Evolutionary conservation across 2,329 filamentous ascomycete species (phyloP), one percentile per base, ranked within the genome.

Genomic region (Ceratocystis smalleyi): DNA sequence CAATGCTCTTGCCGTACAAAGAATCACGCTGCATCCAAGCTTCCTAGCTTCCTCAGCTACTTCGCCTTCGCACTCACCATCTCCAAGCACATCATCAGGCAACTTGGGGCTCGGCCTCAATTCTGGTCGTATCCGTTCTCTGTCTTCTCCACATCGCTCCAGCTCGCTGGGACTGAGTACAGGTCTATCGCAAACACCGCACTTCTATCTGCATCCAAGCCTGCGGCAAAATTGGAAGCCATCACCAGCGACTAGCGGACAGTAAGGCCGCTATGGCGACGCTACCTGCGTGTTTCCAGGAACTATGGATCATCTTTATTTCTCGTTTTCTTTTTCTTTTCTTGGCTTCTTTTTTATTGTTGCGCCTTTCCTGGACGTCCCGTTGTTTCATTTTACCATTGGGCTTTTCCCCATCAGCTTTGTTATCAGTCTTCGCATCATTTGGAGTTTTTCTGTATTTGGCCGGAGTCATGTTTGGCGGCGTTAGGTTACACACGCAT

Each of bases 401-500:
- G 35, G 35, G 35, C 1, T 15, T 40, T 12, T 40, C 15, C 35
- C 35, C 35, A 12, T 15, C 35, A 40, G 35, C 43, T 54, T 49
- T 43, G 35, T 7, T 35, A 30, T 12, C 47, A 43, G 40, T 45
- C 27, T 24, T 65, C 54, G 54, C 19, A 60, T 54, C 1, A 12
- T 62, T 61, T 19, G 43, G 57, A n/a, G 27, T 27, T 35, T 17
- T 32, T 49, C 17, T 24, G 27, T 27, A 27, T 62, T 57, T 57
- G 47, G 22, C 12, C 27, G 22, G n/a, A 45, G 35, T 32, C 6
- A 24, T 22, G 17, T 59, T 27, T 15, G 35, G 24, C 40, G 57
- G 49, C 47, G 51, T 64, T 59, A 22, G 49, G 61, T 59, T 63
- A 57, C 61, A 63, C 19, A n/a, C 27, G 22, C 47, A 63, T 27